Conservation (phyloP, 1,284 basidiomycete genomes). For the Ustilago nuda region DNA sequence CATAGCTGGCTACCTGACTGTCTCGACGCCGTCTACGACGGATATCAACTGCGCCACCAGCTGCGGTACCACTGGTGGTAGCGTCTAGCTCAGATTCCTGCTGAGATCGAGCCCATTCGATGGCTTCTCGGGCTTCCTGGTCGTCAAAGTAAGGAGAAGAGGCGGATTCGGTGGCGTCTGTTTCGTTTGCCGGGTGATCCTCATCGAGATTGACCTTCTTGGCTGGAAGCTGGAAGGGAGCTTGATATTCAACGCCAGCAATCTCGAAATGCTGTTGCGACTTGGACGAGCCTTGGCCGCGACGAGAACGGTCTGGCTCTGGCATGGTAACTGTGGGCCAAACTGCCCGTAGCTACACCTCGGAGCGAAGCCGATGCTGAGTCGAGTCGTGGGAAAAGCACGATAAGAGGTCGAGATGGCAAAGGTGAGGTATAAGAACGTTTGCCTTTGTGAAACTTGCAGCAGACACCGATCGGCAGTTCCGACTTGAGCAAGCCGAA, state of each 20-base stretch:
- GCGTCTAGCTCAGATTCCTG: slow-evolving; percentile 31
- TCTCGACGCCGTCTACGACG: slow-evolving; percentile 54
- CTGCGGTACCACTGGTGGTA: slow-evolving; percentile 11
- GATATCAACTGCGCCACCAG: slow-evolving; percentile 22
- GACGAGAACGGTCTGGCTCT: slow-evolving; percentile 31
- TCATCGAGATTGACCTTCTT: slow-evolving; percentile 15
- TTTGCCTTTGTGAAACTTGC: neutral
- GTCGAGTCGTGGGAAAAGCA: slow-evolving; percentile 1
- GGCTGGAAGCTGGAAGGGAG: slow-evolving; percentile 58
- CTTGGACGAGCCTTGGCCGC: slow-evolving; percentile 23
- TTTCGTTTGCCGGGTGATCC: neutral
- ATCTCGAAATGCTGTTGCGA: slow-evolving; percentile 50
- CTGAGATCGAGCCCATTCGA: slow-evolving; percentile 54
- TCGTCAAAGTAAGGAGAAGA: slow-evolving; percentile 67
- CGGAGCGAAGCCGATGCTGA: slow-evolving; percentile 11
- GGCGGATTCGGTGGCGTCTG: slow-evolving; percentile 28
- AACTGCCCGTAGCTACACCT: neutral
- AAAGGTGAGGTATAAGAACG: neutral
- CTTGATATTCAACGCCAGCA: slow-evolving; percentile 65
- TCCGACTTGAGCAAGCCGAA: neutral
- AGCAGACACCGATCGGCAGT: neutral
- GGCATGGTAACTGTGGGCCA: slow-evolving; percentile 16
- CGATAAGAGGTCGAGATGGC: neutral
- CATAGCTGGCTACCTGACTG: slow-evolving; percentile 67
- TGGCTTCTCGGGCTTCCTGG: slow-evolving; percentile 59